phyloP scores from a whole-genome alignment of 2,329 filamentous ascomycete species.

The Neofusicoccum kwambonambiense region DNA sequence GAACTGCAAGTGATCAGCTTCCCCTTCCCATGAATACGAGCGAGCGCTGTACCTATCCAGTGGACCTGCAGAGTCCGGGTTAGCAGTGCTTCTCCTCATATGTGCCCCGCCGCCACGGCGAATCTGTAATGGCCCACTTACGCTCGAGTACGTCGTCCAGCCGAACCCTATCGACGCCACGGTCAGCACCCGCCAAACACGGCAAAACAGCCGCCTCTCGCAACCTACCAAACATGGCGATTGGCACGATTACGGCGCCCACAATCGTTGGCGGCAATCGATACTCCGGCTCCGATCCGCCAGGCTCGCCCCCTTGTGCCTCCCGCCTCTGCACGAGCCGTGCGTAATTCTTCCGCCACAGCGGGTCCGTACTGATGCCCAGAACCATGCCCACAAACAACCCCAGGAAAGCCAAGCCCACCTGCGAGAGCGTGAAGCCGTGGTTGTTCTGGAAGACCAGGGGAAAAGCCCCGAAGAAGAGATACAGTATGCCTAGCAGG shows the following conservation, averaged over 20 bases:
- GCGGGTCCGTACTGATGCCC: slow-evolving; percentile 61
- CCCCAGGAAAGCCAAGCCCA: slow-evolving; percentile 75
- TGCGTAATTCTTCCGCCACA: slow-evolving; percentile 63
- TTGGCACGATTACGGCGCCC: slow-evolving; percentile 75
- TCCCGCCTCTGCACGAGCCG: slow-evolving; percentile 57
- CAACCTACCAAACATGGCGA: slow-evolving; percentile 71
- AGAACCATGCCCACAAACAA: slow-evolving; percentile 67
- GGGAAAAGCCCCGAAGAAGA: slow-evolving; percentile 87
- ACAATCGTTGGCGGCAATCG: slow-evolving; percentile 66
- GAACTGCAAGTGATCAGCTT: slow-evolving; percentile 42
- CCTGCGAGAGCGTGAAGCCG: slow-evolving; percentile 74
- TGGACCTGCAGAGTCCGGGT: slow-evolving; percentile 43
- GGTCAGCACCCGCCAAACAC: slow-evolving; percentile 27
- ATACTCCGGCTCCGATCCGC: slow-evolving; percentile 78
- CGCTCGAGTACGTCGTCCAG: slow-evolving; percentile 72
- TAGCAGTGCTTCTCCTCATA: slow-evolving; percentile 25
- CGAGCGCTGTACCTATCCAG: slow-evolving; percentile 47
- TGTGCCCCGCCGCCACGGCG: slow-evolving; percentile 43
- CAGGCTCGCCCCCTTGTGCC: slow-evolving; percentile 51
- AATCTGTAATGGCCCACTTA: slow-evolving; percentile 63
- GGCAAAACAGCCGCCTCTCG: neutral
- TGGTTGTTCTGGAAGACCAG: slow-evolving; percentile 74
- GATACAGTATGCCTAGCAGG: slow-evolving; percentile 81
- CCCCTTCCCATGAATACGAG: slow-evolving; percentile 26
- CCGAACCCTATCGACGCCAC: slow-evolving; percentile 59